Base-by-base conservation (phyloP, 2,329 filamentous ascomycete species). In the Davidsoniella neocaledoniae region DNA sequence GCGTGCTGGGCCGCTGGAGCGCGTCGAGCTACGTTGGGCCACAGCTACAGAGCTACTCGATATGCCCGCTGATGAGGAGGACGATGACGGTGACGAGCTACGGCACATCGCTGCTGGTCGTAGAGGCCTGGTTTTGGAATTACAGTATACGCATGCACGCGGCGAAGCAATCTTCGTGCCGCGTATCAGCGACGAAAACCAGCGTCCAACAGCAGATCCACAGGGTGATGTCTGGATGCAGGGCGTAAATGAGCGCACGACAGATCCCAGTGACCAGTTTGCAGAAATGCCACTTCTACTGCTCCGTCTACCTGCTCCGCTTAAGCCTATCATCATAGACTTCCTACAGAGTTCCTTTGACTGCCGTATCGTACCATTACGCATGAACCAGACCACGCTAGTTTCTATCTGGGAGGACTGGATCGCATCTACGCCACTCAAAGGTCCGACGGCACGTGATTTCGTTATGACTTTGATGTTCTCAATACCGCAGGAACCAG, bases 331-430 rank as follows among this genome's bases (percentile, higher is more conserved):
- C 17, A 55, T 78, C 0, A 53, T 64, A n/a, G 66, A 70, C 19
- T 79, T 77, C 58, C 60, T 79, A 9, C 64, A 67, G 3, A 66
- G 60, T 40, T 68, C 68, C 0, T 77, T 78, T 54, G 75, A 79
- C 61, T 76, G 72, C 54, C 73, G 72, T 25, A 67, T 77, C 42
- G 69, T 65, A 49, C 62, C 70, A 3, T 59, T 77, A 40, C 63
- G 63, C 1, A 58, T 78, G 2, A 70, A 71, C 5, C 74, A 72
- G 5, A 64, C 64, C 42, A 73, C 70, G 1, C 62, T 79, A 0
- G 60, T 75, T 1, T 57, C 58, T 3, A 62, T 66, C 5, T 73
- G 70, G 68, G 74, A 77, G 54, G 58, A 62, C 12, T 77, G 74
- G 74, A 64, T 61, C 5, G 66, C 64, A 0, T 43, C 46, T 10